Base-by-base conservation (phyloP, 1,284 basidiomycete genomes). In the Ceratobasidium sp. region DNA sequence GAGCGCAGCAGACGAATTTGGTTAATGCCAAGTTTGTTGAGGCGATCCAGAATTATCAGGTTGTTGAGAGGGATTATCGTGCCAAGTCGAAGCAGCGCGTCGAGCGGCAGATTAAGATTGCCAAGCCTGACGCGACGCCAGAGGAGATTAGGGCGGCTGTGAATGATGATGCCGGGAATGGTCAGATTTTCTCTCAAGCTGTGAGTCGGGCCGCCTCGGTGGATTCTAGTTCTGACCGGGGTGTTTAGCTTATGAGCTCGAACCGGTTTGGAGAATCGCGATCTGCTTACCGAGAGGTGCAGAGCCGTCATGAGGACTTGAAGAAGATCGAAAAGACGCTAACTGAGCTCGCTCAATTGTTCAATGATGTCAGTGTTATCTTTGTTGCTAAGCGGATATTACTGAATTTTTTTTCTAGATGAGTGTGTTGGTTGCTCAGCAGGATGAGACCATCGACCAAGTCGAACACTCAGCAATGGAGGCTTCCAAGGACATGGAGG, bases 71-170 rank as follows among this genome's bases (percentile, higher is more conserved):
- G 81, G 90, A 94, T 79, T 94, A 92, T 80, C 89, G 96, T 73
- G 86, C 91, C 76, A 96, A 94, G 83, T 95, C 97, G 82, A 94
- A 94, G 82, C 93, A 96, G 80, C 86, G 95, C 56, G 89, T 96
- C 84, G 96, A 96, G 83, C 87, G 97, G 75, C 97, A 99, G 83
- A 96, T 92, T 84, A 94, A 91, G 83, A 99, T 99, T 77, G 84
- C 84, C 77, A 87, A 87, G 77, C 86, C 86, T 9, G 82, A 85
- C 75, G 86, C 86, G 3, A 84, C 85, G 8, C 83, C 84, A 25
- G 82, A 84, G 71, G 86, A 87, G 78, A 81, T 87, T 75, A 79
- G 81, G 74, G 81, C 84, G 25, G 82, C 86, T 40, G 82, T 84
- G 53, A 84, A 85, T 74, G 81, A 80, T 44, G 84, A 85, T 73